Conservation (phyloP, 352 stramenopile species). For the Globisporangium paroecandrum region DNA sequence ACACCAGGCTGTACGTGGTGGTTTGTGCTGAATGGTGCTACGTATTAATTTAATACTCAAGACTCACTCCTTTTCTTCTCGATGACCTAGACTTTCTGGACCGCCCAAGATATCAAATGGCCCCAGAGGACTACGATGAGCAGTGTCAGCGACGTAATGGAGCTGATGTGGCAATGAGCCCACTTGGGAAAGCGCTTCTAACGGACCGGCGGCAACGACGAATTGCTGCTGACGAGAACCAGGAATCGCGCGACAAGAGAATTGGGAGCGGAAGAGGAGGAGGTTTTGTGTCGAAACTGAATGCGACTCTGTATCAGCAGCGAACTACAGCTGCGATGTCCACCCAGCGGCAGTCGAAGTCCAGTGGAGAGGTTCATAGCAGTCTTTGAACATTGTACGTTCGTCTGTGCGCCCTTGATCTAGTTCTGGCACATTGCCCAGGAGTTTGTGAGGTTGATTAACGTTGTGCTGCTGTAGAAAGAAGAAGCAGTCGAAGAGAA, state of each 20-base stretch:
- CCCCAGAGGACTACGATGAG: background rate
- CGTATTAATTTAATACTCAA: background rate
- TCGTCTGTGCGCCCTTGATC: background rate
- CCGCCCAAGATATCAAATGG: constrained; percentile 23
- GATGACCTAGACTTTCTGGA: constrained; percentile 40
- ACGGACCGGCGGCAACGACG: constrained; percentile 6
- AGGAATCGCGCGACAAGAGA: constrained; percentile 8
- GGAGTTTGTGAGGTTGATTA: background rate
- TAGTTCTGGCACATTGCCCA: background rate
- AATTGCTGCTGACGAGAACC: constrained; percentile 13
- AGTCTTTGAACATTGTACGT: constrained; percentile 15
- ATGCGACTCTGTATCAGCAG: background rate
- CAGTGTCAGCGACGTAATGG: background rate
- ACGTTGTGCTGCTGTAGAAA: background rate
- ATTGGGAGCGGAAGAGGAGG: background rate
- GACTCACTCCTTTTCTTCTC: background rate
- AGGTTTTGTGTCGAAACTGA: background rate
- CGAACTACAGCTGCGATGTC: background rate
- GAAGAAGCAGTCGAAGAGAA: constrained; percentile 18
- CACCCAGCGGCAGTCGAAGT: constrained; percentile 16
- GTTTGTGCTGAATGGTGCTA: background rate
- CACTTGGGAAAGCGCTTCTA: constrained; percentile 20
- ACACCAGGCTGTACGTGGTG: constrained; percentile 57
- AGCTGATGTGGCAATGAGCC: constrained; percentile 4
- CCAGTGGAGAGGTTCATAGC: constrained; percentile 6